Evolutionary conservation across 2,329 filamentous ascomycete genomes (phyloP), one percentile per base, ranked within the genome.

Genomic region (Aspergillus sp.): DNA sequence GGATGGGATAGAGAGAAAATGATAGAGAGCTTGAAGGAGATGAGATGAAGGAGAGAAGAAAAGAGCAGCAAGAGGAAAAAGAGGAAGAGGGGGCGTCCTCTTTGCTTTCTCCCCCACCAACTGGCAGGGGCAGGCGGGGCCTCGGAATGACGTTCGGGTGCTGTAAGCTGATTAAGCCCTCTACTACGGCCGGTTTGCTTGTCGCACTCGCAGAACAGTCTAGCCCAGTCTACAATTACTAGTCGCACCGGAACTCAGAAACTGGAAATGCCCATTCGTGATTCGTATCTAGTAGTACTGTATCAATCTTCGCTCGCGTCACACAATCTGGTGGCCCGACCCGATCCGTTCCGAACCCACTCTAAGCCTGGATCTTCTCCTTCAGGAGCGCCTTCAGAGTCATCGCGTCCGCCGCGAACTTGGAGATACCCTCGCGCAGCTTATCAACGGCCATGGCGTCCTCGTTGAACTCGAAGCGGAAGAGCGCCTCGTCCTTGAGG

Each of bases 391-490:
- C 75, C 82, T 96, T 96, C 53, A 98, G 80, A 39, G 86, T 93
- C 48, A 88, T 70, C 49, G 91, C 88, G 58, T 98, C 91, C 51
- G 91, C 91, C 38, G 91, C 89, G 58, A 98, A 98, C 73, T 95
- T 95, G 75, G 85, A 93, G 74, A 98, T 98, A 68, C 91, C 91
- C 71, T 98, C 91, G 42, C 88, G 84, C 53, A 98, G 80, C 82
- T 98, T 98, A 81, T 96, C 88, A 48, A 93, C 86, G 44, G 85
- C 91, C 91, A 98, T 98, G 66, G 89, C 82, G 59, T 98, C 86
- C 76, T 98, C 91, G 76, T 98, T 98, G 80, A 98, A 94, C 69
- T 88, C 83, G 74, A 95, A 98, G 64, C 91, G 86, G 88, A 96
- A 98, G 30, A 67, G 58, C 33, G 86, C 55, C 77, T 98, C 91